Evolutionary conservation across 345 rosid species (phyloP), one percentile per base, ranked within the genome.

Genomic region (Rubroshorea leprosula): DNA sequence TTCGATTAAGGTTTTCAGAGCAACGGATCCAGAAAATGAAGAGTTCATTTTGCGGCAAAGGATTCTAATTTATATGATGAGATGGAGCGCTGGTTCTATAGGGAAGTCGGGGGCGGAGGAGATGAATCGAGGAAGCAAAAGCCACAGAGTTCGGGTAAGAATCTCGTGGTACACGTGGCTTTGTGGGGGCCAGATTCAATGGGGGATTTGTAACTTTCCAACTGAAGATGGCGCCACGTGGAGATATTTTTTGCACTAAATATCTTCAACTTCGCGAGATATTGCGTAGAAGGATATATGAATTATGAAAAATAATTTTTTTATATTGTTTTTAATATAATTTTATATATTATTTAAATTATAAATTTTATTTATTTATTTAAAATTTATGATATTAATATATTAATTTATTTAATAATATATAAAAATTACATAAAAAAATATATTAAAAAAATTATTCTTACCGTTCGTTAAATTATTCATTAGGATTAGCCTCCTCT

Each of bases 141-240:
- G 38, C 54, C 50, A 35, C 24, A 10, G 26, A 22, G 53, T 20
- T 6, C 55, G 54, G 74, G 66, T 71, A 61, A 77, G 79, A 60
- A 70, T 64, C 55, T 22, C 52, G 61, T 52, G 69, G 69, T 64
- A 72, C 81, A 77, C 81, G 84, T 75, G 80, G 65, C 57, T 19
- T 20, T 15, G 16, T 13, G 15, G 58, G 79, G 60, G 14, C 62
- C 70, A 39, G 49, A 17, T 18, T 43, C 53, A 55, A 25, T 49
- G 67, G 21, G 21, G 19, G 2, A 48, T 12, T 20, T 54, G 6
- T 2, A 41, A 20, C 27, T 52, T 63, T 68, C 12, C 14, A 1
- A 16, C 7, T 1, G 13, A 1, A 16, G 1, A 13, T 5, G 5
- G 23, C 53, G 59, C 51, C 73, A 60, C 76, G 57, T 68, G 70